Base-by-base conservation (phyloP, 306 rosid species). In the Erythrophleum fordii region DNA sequence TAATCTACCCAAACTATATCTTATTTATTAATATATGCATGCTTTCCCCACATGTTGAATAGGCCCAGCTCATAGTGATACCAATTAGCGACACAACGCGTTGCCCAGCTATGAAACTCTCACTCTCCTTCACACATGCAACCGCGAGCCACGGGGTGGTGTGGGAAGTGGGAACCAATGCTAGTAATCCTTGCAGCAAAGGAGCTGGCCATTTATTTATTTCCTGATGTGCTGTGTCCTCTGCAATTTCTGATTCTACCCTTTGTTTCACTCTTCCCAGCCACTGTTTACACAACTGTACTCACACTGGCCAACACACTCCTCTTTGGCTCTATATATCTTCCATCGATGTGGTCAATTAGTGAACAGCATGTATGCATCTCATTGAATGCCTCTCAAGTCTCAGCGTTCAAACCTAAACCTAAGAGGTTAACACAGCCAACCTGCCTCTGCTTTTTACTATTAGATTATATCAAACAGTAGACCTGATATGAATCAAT, bases 351-450 rank as follows among this genome's bases (percentile, higher is more conserved):
- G 29, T 44, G 73, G 66, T 45, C 46, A 66, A 37, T 48, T 37
- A 42, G 70, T 59, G 76, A 70, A 58, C 48, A 55, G 74, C 39
- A 60, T 46, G 71, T n/a, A n/a, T n/a, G n/a, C 52, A 26, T 81
- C 34, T 31, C 34, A 69, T 48, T 69, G 71, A 76, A 69, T 60
- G 85, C 73, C 23, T 37, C 67, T 49, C 73, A 48, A 68, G 45
- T 46, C 14, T 44, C 49, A 44, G 14, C 49, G 29, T 59, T 76
- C 28, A 69, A 41, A 20, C 41, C 45, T 62, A 31, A 31, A 31
- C 34, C 34, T 31, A 31, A 31, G 34, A 31, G 34, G 34, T 31
- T 31, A 31, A 31, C 34, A 31, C 34, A 31, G 34, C 53, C 62
- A n/a, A n/a, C n/a, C n/a, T 46, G 13, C 41, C 34, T 81, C 42